Percentiles rank a stretch among this genome's conserved stretches.
Evolutionary conservation across 2,329 filamentous ascomycete species (phyloP).

Genomic region (Fusarium odoratissimum): DNA sequence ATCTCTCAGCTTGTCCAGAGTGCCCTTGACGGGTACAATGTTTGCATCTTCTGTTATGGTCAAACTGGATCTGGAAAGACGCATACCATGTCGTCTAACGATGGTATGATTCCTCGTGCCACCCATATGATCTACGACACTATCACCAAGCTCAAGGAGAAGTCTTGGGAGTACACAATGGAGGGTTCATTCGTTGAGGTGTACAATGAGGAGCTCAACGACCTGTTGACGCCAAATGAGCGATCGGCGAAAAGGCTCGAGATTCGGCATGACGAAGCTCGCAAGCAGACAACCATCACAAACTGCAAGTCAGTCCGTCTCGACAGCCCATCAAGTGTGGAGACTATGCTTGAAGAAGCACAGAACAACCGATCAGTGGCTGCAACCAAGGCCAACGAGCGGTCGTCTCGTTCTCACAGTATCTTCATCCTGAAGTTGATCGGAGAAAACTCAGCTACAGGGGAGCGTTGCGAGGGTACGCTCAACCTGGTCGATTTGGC

Average conservation of each 20-base stretch:
- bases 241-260: conserved; percentile 82
- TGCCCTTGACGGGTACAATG: conserved; percentile 96
- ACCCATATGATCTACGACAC: conserved; percentile 95
- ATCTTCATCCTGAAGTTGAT: conserved; percentile 91
- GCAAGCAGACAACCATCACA: conserved; percentile 83
- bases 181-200: conserved; percentile 97
- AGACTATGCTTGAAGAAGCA: conserved; percentile 82
- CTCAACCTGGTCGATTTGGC: conserved; percentile 96
- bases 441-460: conserved; percentile 78
- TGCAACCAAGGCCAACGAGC: conserved; percentile 96
- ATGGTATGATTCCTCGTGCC: conserved; percentile 95
- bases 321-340: conserved; percentile 82
- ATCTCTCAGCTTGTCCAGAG: conserved; percentile 97
- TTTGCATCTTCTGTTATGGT: conserved; percentile 98
- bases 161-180: conserved; percentile 95
- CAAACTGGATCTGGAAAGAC: conserved; percentile 98
- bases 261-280: conserved; percentile 85
- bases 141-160: conserved; percentile 83
- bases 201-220: conserved; percentile 97
- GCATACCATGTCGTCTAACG: conserved; percentile 88
- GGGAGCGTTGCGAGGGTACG: conserved; percentile 89
- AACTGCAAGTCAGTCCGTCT: conserved; percentile 82
- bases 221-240: conserved; percentile 72
- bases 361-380: conserved; percentile 90
- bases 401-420: conserved; percentile 92